Evolutionary conservation across 2,329 filamentous ascomycete genomes (phyloP), one percentile per base, ranked within the genome.

Genomic region (Rachicladosporium sp.): DNA sequence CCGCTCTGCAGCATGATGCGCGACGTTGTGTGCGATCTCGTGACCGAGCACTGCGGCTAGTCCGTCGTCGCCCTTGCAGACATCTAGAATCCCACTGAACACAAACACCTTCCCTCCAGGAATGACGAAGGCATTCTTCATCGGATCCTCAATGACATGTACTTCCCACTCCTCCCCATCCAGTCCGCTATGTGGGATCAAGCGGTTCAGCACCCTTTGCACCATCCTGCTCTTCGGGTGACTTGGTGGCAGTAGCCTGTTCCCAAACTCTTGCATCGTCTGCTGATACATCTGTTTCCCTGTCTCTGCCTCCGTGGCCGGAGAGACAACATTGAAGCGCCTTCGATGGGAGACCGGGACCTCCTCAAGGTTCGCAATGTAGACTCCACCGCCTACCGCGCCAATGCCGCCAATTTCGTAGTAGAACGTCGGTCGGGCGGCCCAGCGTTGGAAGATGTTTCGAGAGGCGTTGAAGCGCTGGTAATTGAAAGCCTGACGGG

Each of bases 91-190:
- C 31, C 83, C 82, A 46, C 75, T 80, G 54, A 77, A 81, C 2
- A 89, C 82, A 55, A 88, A 88, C 1, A 89, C 82, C 51, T 87
- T 86, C 15, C 82, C 82, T 4, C 59, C 82, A 0, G 83, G 82
- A 5, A 86, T 69, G 1, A 89, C 82, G 53, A 88, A 86, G 0
- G 83, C 83, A 51, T 89, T 89, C 46, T 70, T 68, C 31, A 58
- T 48, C 4, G 71, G 72, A 44, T 78, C 77, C n/a, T 83, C 71
- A 50, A 89, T 85, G 5, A 89, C 82, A 50, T 72, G 67, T 3
- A 88, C 70, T 60, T 86, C 78, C 82, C 83, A 88, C 9, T 74
- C 33, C 45, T 70, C 55, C 2, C 37, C 46, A n/a, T 47, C 60
- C 39, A 82, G 62, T 4, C 78, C 78, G 47, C 73, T 78, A 37